Conservation (phyloP, 495 filamentous ascomycete species). For the Podospora tetraspora region DNA sequence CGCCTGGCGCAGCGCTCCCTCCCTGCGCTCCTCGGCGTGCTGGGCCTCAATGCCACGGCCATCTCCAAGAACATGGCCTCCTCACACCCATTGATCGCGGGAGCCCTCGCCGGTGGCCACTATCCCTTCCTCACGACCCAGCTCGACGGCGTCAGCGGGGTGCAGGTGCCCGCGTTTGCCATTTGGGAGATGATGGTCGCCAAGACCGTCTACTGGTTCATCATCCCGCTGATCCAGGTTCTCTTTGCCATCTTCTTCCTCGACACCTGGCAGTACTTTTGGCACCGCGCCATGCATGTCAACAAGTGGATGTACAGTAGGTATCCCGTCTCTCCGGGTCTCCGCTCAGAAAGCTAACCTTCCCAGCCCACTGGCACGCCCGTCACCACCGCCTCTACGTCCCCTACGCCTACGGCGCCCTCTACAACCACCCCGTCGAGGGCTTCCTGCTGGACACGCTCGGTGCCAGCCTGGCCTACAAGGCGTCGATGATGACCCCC, state of each 20-base stretch:
- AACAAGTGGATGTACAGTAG: conserved; percentile 95
- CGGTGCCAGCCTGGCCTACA: conserved; percentile 76
- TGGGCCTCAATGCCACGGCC: conserved; percentile 53
- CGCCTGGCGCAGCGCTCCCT: conserved; percentile 64
- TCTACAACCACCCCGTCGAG: conserved; percentile 93
- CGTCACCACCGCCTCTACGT: conserved; percentile 94
- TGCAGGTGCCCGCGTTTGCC: conserved; percentile 50
- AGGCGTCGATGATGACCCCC: conserved; percentile 66
- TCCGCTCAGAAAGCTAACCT: conserved; percentile 15
- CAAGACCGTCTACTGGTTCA: conserved; percentile 68
- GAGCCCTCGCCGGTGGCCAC: conserved; percentile 63
- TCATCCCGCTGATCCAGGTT: conserved; percentile 72
- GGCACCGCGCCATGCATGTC: conserved; percentile 89
- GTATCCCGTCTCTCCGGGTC: conserved; percentile 25
- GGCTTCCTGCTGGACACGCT: conserved; percentile 89
- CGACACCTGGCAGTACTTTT: conserved; percentile 97
- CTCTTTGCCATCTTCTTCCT: conserved; percentile 63
- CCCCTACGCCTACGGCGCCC: conserved; percentile 92
- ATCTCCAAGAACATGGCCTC: conserved; percentile 52
- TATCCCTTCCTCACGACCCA: conserved; percentile 56
- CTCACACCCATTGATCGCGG: conserved; percentile 60
- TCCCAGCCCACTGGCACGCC: conserved; percentile 76
- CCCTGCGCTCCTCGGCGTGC: conserved; percentile 50
- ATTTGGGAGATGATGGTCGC: conserved; percentile 73
- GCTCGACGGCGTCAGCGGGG: conserved; percentile 40